Conservation (phyloP, 345 rosid genomes). For the Xanthoceras sorbifolium region DNA sequence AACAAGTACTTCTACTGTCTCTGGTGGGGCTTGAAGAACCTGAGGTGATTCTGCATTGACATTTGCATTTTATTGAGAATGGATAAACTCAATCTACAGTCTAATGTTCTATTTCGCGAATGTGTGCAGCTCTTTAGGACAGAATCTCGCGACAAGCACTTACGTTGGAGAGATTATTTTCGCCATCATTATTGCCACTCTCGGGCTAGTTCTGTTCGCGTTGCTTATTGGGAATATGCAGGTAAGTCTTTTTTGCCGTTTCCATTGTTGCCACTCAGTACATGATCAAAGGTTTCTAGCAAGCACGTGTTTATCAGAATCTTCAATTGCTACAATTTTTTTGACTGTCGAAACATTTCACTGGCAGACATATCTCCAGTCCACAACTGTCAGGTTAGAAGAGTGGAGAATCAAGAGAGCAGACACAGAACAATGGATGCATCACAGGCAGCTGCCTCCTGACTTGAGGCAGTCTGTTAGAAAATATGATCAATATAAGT, state of each 20-base stretch:
- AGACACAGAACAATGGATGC: conserved; percentile 97
- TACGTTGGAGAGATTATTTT: conserved; percentile 74
- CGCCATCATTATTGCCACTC: conserved; percentile 72
- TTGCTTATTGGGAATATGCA: conserved; percentile 97
- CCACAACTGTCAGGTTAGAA: conserved; percentile 77
- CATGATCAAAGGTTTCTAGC: too few relatives aligned
- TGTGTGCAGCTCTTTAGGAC: conserved; percentile 78
- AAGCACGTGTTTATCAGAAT: too few relatives aligned
- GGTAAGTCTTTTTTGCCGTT: conserved; percentile 39
- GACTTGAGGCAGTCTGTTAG: conserved; percentile 66
- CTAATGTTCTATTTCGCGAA: conserved; percentile 1
- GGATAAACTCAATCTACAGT: too few relatives aligned
- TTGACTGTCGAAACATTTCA: too few relatives aligned
- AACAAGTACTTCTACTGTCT: conserved; percentile 89
- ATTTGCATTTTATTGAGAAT: too few relatives aligned
- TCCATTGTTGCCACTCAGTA: too few relatives aligned
- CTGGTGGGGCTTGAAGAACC: conserved; percentile 95
- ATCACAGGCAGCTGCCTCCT: conserved; percentile 78
- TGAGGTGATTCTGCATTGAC: too few relatives aligned
- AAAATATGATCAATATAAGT: conserved; percentile 80
- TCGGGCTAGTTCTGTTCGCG: conserved; percentile 87
- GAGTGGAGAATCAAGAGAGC: conserved; percentile 94
- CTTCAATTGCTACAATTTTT: neutral
- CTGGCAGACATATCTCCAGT: conserved; percentile 77
- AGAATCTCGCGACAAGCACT: conserved; percentile 77